These are phyloP conservation scores for Oryza glumipatula DNA, from an alignment of 176 grass and related monocot species.

Conservation along the genomic window DNA sequence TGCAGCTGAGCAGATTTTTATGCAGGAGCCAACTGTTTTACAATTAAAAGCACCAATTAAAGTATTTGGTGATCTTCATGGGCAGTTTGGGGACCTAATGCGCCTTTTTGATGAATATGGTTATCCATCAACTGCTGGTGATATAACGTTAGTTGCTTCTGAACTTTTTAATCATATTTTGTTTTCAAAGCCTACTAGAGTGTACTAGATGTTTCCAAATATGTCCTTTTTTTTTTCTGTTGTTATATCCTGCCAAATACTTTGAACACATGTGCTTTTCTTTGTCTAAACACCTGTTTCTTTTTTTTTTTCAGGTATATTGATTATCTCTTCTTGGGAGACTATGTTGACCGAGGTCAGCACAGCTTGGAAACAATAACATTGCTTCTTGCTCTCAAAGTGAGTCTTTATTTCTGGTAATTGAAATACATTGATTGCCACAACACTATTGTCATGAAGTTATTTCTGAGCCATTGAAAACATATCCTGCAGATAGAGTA, in stretches of 20 bases:
- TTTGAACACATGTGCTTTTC: slow-evolving; percentile 31
- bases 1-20: slow-evolving; percentile 97
- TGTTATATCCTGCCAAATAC: slow-evolving; percentile 6
- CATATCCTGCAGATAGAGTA: slow-evolving; percentile 87
- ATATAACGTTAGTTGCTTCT: slow-evolving; percentile 82
- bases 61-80: slow-evolving; percentile 99
- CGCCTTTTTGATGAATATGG: slow-evolving; percentile 99
- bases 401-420: slow-evolving; percentile 45
- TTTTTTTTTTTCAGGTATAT: slow-evolving; percentile 81
- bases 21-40: slow-evolving; percentile 94
- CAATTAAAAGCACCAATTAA: slow-evolving; percentile 98
- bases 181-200: slow-evolving; percentile 34
- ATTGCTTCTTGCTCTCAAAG: slow-evolving; percentile 96
- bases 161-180: slow-evolving; percentile 26
- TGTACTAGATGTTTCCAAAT: slow-evolving; percentile 2
- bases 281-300: slow-evolving; percentile 17
- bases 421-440: slow-evolving; percentile 18
- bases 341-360: slow-evolving; percentile 99
- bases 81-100: slow-evolving; percentile 99
- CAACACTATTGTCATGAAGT: background rate
- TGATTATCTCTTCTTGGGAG: slow-evolving; percentile 99
- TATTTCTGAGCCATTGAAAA: slow-evolving; percentile 42
- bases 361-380: slow-evolving; percentile 98
- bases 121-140: slow-evolving; percentile 92
- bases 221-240: background rate